Percentiles rank a stretch among this genome's conserved stretches.
phyloP scores from a whole-genome alignment of 352 stramenopile species.

The Phytopythium chamaehyphon region DNA sequence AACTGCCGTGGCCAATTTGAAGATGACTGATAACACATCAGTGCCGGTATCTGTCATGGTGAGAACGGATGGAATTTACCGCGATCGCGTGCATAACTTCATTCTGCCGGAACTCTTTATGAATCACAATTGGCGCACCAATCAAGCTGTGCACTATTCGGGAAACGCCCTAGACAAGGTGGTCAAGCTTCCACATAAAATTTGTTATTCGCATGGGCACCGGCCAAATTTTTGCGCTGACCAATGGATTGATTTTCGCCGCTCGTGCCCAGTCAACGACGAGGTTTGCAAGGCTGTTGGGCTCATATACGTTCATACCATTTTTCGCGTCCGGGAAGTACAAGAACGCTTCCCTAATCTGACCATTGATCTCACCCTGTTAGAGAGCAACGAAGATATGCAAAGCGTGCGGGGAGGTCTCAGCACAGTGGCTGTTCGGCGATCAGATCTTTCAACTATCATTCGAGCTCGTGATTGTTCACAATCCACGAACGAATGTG shows the following conservation, averaged over 20 bases:
- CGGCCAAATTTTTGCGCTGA: slow-evolving; percentile 13
- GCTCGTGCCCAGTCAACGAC: slow-evolving; percentile 10
- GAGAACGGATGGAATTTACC: slow-evolving; percentile 20
- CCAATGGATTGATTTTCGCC: slow-evolving; percentile 18
- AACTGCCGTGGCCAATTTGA: slow-evolving; percentile 2
- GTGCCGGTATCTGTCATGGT: slow-evolving; percentile 9
- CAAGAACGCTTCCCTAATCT: slow-evolving; percentile 11
- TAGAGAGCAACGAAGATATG: slow-evolving; percentile 23
- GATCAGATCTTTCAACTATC: slow-evolving; percentile 19
- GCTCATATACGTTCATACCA: slow-evolving; percentile 14
- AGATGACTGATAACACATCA: background rate
- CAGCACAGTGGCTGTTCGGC: slow-evolving; percentile 10
- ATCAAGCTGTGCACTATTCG: slow-evolving; percentile 24
- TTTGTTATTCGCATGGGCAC: background rate
- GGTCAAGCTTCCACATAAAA: background rate
- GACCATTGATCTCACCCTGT: slow-evolving; percentile 18
- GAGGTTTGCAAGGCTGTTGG: slow-evolving; percentile 4
- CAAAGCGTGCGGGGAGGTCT: slow-evolving; percentile 14
- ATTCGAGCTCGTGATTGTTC: slow-evolving; percentile 11
- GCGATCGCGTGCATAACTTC: slow-evolving; percentile 41
- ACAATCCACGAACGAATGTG: slow-evolving; percentile 5
- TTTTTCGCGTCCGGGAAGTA: slow-evolving; percentile 8
- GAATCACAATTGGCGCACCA: slow-evolving; percentile 28
- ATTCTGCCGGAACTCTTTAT: slow-evolving; percentile 28
- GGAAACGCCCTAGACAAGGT: background rate